phyloP scores from a whole-genome alignment of 2,329 filamentous ascomycete genomes.

The Fusarium sp. region DNA sequence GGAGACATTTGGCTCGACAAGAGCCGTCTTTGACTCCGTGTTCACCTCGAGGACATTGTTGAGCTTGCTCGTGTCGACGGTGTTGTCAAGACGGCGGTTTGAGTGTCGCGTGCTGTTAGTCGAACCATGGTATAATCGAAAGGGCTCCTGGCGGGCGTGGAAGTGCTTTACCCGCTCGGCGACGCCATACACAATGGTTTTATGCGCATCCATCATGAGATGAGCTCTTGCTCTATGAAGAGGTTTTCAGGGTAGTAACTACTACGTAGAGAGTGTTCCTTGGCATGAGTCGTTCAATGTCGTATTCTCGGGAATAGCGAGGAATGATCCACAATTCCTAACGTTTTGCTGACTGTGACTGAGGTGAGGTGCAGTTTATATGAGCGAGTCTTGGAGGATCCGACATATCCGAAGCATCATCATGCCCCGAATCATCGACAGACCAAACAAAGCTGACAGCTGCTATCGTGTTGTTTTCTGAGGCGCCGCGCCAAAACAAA shows the following conservation, averaged over 20 bases:
- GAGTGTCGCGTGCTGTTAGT: conserved; percentile 78
- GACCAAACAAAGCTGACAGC: not conserved
- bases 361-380: conserved; percentile 21
- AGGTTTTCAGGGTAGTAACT: not conserved
- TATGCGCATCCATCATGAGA: conserved; percentile 56
- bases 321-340: conserved; percentile 32
- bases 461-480: not conserved
- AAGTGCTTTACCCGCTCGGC: conserved; percentile 58
- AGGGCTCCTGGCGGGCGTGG: conserved; percentile 61
- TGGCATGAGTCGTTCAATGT: conserved; percentile 29
- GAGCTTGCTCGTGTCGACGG: conserved; percentile 74
- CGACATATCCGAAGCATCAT: conserved; percentile 28
- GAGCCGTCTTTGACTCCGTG: conserved; percentile 60
- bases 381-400: conserved; percentile 10
- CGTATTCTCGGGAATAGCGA: conserved; percentile 33
- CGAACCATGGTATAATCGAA: conserved; percentile 80
- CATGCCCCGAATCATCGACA: conserved; percentile 17
- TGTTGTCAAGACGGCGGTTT: conserved; percentile 60
- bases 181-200: conserved; percentile 56
- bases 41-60: conserved; percentile 72
- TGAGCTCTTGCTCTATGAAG: not conserved
- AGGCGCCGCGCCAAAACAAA: conserved; percentile 31
- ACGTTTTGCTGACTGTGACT: conserved; percentile 9
- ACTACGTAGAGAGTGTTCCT: conserved; percentile 13
- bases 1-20: conserved; percentile 77